Conservation (phyloP, 352 stramenopile species). For the Globisporangium takayamanum region DNA sequence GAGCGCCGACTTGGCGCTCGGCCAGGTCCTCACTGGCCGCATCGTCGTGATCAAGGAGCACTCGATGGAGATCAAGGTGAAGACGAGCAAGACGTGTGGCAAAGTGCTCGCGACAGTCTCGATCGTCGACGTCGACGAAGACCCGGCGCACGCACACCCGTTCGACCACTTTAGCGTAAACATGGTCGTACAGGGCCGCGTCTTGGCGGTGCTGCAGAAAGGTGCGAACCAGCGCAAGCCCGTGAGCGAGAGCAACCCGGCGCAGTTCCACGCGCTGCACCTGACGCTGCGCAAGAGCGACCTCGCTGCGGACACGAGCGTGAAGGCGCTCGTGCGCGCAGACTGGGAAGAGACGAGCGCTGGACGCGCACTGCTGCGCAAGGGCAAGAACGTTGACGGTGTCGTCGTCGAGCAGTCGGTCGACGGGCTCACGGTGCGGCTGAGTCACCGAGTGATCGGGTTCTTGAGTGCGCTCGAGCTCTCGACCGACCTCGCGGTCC, state of each 20-base stretch:
- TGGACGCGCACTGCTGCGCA: constrained; percentile 56
- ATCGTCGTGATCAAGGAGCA: constrained; percentile 76
- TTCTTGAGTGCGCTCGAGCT: constrained; percentile 61
- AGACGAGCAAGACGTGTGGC: constrained; percentile 61
- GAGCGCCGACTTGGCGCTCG: constrained; percentile 47
- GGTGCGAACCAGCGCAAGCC: constrained; percentile 84
- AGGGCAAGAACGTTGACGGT: constrained; percentile 50
- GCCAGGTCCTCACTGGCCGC: constrained; percentile 59
- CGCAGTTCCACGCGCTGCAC: constrained; percentile 64
- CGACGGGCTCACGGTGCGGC: constrained; percentile 48
- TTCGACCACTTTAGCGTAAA: constrained; percentile 81
- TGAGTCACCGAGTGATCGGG: constrained; percentile 72
- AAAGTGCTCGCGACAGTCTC: constrained; percentile 76
- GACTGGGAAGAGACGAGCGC: constrained; percentile 75
- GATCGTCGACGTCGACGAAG: constrained; percentile 75
- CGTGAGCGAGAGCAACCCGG: constrained; percentile 67
- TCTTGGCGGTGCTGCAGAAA: constrained; percentile 65
- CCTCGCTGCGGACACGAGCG: constrained; percentile 25
- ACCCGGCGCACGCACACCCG: constrained; percentile 48
- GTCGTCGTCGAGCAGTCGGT: constrained; percentile 62
- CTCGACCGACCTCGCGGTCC: constrained; percentile 45
- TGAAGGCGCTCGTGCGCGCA: constrained; percentile 44
- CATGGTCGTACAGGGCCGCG: constrained; percentile 54
- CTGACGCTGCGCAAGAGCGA: constrained; percentile 66
- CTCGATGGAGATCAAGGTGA: constrained; percentile 79